Percentiles rank a stretch among this genome's conserved stretches.
These are phyloP conservation scores for Murraya paniculata DNA, from an alignment of 345 rosid species.

Conservation along the genomic window DNA sequence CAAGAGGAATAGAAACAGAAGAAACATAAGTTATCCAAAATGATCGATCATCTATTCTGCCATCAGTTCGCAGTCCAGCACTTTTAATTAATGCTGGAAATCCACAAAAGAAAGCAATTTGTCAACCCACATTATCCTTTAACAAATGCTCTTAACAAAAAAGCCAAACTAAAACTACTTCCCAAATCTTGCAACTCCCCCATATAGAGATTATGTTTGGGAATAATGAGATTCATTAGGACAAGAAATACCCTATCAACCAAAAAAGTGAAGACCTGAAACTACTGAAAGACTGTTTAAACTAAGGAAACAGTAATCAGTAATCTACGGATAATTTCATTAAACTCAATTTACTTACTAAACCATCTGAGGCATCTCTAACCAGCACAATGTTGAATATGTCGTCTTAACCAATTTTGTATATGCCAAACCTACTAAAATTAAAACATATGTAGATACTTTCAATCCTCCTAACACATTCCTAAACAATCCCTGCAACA, in stretches of 20 bases:
- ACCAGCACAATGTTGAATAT: background rate
- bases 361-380: background rate
- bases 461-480: background rate
- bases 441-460: background rate
- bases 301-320: background rate
- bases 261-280: background rate
- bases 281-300: background rate
- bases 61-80: conserved; percentile 67
- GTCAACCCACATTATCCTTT: background rate
- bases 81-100: conserved; percentile 81
- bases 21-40: conserved; percentile 78
- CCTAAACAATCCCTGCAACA: background rate
- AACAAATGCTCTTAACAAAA: background rate
- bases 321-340: background rate
- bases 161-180: background rate
- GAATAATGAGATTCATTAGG: background rate
- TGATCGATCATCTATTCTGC: conserved; percentile 88
- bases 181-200: background rate
- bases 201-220: background rate
- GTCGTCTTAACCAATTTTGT: background rate
- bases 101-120: conserved; percentile 1
- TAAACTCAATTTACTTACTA: background rate
- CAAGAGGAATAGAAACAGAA: conserved; percentile 69
- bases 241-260: background rate
- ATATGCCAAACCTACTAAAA: background rate